Percentiles rank a stretch among this genome's conserved stretches.
Evolutionary conservation across 495 filamentous ascomycete species (phyloP).

Genomic region (Ascodesmis nigricans): DNA sequence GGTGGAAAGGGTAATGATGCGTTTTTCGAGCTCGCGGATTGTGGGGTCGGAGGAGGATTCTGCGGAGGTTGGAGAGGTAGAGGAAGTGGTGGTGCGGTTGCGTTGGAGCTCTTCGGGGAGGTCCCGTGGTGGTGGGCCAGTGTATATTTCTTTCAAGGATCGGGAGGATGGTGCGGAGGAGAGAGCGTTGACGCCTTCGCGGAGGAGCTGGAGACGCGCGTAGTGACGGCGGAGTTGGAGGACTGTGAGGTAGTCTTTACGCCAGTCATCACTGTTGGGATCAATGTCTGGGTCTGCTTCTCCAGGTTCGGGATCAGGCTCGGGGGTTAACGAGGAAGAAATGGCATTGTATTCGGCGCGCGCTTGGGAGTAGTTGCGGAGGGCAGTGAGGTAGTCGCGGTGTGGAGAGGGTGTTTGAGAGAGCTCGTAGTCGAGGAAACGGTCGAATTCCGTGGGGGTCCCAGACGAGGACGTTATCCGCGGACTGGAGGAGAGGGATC

Average conservation of each 20-base stretch:
- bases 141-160: slow-evolving; percentile 4
- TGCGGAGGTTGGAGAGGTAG: too few species aligned
- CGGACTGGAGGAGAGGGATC: slow-evolving; percentile 14
- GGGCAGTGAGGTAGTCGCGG: slow-evolving; percentile 14
- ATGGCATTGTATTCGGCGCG: slow-evolving; percentile 10
- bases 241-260: slow-evolving; percentile 12
- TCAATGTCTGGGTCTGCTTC: slow-evolving; percentile 1
- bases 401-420: slow-evolving; percentile 7
- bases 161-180: slow-evolving; percentile 6
- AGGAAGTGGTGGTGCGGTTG: too few species aligned
- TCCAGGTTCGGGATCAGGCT: slow-evolving; percentile 7
- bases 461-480: slow-evolving; percentile 16
- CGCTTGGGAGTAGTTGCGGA: slow-evolving; percentile 13
- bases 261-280: slow-evolving; percentile 8
- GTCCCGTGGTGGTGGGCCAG: too few species aligned
- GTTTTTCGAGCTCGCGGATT: too few species aligned
- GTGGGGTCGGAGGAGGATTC: too few species aligned
- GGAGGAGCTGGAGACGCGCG: slow-evolving; percentile 11
- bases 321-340: slow-evolving; percentile 1
- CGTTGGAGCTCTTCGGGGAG: too few species aligned
- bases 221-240: slow-evolving; percentile 12
- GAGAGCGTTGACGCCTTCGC: slow-evolving; percentile 15
- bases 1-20: too few species aligned
- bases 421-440: slow-evolving; percentile 19
- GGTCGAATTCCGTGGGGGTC: slow-evolving; percentile 13